Conservation (phyloP, 257 asterid genomes). For the Petunia axillaris region DNA sequence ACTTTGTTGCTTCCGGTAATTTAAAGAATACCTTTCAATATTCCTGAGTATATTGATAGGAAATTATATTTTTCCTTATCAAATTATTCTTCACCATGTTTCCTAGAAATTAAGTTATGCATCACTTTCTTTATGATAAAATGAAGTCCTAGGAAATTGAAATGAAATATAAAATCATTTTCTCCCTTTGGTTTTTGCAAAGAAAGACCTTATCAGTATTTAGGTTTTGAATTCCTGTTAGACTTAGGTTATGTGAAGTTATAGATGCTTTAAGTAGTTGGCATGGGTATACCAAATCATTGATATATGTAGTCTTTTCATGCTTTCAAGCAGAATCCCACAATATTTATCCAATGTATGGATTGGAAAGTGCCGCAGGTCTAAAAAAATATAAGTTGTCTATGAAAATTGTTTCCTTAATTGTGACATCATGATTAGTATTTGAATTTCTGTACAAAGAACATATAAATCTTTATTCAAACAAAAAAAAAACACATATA, state of each 20-base stretch:
- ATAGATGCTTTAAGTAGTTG: background rate
- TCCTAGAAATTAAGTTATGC: background rate
- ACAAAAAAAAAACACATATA: too few species aligned
- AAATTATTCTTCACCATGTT: background rate
- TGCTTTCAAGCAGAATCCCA: too few species aligned
- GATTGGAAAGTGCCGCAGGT: too few species aligned
- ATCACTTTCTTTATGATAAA: background rate
- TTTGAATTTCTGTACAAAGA: too few species aligned
- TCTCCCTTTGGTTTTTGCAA: background rate
- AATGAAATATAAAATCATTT: background rate
- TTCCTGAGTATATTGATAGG: background rate
- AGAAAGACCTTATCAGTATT: background rate
- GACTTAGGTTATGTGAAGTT: constrained; percentile 1
- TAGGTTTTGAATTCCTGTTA: background rate
- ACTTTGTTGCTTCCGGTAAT: background rate
- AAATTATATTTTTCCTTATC: background rate
- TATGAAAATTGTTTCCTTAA: too few species aligned
- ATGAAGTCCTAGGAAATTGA: background rate
- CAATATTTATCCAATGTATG: too few species aligned
- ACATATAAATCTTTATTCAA: too few species aligned
- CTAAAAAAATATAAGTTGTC: too few species aligned
- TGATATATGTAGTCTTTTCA: too few species aligned
- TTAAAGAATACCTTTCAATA: background rate
- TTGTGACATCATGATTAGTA: too few species aligned
- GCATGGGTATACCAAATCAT: background rate